These are phyloP conservation scores for Penicillium sp. DNA, from an alignment of 2,329 filamentous ascomycete genomes.

Conservation along the genomic window DNA sequence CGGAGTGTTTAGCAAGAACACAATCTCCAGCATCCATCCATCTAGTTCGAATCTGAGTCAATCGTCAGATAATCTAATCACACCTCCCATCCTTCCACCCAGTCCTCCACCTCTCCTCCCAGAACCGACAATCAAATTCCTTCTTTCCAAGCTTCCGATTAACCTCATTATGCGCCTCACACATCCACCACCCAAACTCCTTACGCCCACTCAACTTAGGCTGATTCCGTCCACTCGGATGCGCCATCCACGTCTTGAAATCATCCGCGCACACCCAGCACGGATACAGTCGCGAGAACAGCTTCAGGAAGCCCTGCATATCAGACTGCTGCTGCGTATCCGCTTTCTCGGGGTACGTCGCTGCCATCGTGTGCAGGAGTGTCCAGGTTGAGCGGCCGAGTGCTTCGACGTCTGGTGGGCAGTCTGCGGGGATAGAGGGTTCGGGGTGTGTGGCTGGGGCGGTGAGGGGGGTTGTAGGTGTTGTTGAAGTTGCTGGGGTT, in stretches of 20 bases:
- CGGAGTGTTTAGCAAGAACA: neutral
- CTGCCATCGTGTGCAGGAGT: constrained; percentile 86
- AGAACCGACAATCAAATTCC: constrained; percentile 82
- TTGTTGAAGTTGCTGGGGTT: constrained; percentile 16
- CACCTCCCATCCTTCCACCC: constrained; percentile 74
- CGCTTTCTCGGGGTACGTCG: constrained; percentile 74
- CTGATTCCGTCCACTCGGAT: constrained; percentile 57
- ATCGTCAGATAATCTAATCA: constrained; percentile 43
- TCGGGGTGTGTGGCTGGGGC: neutral
- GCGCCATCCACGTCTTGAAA: constrained; percentile 77
- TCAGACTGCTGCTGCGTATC: constrained; percentile 70
- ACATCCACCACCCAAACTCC: constrained; percentile 53
- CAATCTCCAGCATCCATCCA: neutral
- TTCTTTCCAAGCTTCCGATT: constrained; percentile 81
- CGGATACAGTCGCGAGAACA: constrained; percentile 86
- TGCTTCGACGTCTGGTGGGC: constrained; percentile 84
- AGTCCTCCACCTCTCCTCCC: constrained; percentile 93
- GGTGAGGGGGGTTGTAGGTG: constrained; percentile 38
- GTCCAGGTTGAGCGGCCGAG: constrained; percentile 92
- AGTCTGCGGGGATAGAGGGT: constrained; percentile 58
- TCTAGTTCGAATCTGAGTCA: neutral
- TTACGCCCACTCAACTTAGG: constrained; percentile 57
- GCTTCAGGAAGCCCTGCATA: constrained; percentile 71
- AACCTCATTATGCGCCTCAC: constrained; percentile 53
- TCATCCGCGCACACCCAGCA: constrained; percentile 96